Evolutionary conservation across 352 stramenopile species (phyloP).

Genomic region (Peronospora belbahrii): DNA sequence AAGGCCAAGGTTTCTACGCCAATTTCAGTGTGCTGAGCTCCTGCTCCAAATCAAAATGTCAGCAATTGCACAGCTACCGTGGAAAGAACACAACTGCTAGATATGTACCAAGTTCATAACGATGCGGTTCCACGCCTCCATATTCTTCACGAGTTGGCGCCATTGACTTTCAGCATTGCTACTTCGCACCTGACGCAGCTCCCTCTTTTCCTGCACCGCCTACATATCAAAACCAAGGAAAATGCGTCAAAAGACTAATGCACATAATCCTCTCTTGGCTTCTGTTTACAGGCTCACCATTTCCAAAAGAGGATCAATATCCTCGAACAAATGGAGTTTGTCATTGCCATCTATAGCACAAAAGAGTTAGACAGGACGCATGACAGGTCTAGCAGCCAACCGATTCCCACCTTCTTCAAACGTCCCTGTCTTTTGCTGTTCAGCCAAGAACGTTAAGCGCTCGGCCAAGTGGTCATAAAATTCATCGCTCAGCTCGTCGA

Average conservation of each 20-base stretch:
- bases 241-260: neutral
- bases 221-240: conserved; percentile 8
- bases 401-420: conserved; percentile 7
- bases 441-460: conserved; percentile 31
- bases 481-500: conserved; percentile 46
- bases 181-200: conserved; percentile 19
- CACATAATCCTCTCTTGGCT: neutral
- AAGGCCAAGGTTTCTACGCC: conserved; percentile 11
- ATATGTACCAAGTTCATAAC: conserved; percentile 62
- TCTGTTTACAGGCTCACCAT: conserved; percentile 34
- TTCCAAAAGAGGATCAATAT: conserved; percentile 30
- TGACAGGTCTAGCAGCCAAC: neutral
- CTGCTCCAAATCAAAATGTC: conserved; percentile 9
- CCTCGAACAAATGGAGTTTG: conserved; percentile 12
- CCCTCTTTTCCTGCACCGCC: conserved; percentile 36
- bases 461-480: conserved; percentile 60
- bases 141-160: conserved; percentile 76
- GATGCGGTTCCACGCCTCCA: conserved; percentile 83
- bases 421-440: conserved; percentile 12
- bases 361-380: neutral
- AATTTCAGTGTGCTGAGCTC: conserved; percentile 29
- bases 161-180: conserved; percentile 54
- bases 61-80: neutral
- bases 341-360: conserved; percentile 12
- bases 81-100: neutral